phyloP scores from a whole-genome alignment of 306 rosid genomes.

The Malus domestica region ASM211411v1 NC_041800.1:21096233-21096732 shows the following conservation, averaged over 20 bases:
- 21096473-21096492: neutral
- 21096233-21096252: slow-evolving; percentile 19
- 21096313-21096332: slow-evolving; percentile 46
- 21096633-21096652: too few species aligned
- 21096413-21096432: slow-evolving; percentile 88
- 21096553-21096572: neutral
- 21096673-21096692: neutral
- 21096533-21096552: neutral
- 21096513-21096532: neutral
- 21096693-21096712: neutral
- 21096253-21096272: slow-evolving; percentile 47
- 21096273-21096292: slow-evolving; percentile 37
- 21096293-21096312: slow-evolving; percentile 30
- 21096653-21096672: neutral
- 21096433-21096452: slow-evolving; percentile 81
- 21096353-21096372: slow-evolving; percentile 97
- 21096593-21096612: neutral
- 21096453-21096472: slow-evolving; percentile 12
- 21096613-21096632: neutral
- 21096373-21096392: slow-evolving; percentile 69
- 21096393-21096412: slow-evolving; percentile 81
- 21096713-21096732: neutral
- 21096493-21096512: neutral
- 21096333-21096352: slow-evolving; percentile 68
- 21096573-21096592: neutral